Evolutionary conservation across 2,329 filamentous ascomycete genomes (phyloP), one percentile per base, ranked within the genome.

Genomic region (Botrytis elliptica): DNA sequence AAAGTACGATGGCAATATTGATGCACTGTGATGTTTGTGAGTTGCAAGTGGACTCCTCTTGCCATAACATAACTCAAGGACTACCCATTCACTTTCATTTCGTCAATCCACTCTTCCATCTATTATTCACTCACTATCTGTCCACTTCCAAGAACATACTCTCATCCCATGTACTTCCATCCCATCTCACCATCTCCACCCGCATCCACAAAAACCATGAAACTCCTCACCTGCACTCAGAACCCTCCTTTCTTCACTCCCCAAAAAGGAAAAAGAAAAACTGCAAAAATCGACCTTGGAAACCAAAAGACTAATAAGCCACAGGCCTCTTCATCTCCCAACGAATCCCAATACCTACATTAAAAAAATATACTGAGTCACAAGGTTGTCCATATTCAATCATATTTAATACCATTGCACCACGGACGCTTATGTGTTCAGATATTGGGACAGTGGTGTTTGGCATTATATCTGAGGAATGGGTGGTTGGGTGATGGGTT

Each of bases 1-100:
- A 1, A 1, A 29, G 16, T 33, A 2, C 6, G 3, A 29, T 6
- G 6, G 18, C 2, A 6, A 29, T 9, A 4, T 29, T 18, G 3
- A 29, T 29, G 3, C 14, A 4, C n/a, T 18, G 0, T 55, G 3
- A 29, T 57, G 1, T 33, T 33, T 16, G 52, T 18, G 52, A 57
- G 52, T 57, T 57, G 14, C 14, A 57, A 18, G 5, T n/a, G 12
- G 6, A 1, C 14, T 29, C 14, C 14, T 57, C n/a, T 8, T 18
- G 6, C 14, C 6, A 29, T 9, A 29, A 16, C 6, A 29, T 9
- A 29, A 16, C 52, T 8, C n/a, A 29, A 18, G 52, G 14, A 57
- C 52, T 29, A 7, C 25, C 14, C 25, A 16, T 29, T 18, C n/a
- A 18, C 14, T 55, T 8, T 9, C n/a, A 55, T 18, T 3, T 55